phyloP scores from a whole-genome alignment of 2,329 filamentous ascomycete species.

The Fusarium pseudocircinatum region DNA sequence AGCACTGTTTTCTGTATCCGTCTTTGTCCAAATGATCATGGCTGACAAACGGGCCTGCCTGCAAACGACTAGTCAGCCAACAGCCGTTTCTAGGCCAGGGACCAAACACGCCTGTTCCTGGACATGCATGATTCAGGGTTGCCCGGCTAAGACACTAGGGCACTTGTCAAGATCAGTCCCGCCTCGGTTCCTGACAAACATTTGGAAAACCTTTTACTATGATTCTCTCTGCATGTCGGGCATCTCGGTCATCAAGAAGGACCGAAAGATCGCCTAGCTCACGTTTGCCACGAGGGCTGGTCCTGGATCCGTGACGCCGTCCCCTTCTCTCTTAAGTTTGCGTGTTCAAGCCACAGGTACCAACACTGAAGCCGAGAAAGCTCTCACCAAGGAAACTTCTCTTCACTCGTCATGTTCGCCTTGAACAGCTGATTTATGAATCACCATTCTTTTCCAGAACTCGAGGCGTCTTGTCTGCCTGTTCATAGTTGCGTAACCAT shows the following conservation, averaged over 20 bases:
- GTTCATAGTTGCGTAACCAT: not conserved
- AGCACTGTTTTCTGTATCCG: not conserved
- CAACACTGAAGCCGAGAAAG: not conserved
- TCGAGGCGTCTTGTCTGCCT: not conserved
- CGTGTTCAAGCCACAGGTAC: not conserved
- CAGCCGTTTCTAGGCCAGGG: not conserved
- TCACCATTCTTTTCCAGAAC: too few relatives aligned
- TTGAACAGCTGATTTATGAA: not conserved
- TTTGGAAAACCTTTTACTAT: not conserved
- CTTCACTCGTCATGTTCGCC: not conserved
- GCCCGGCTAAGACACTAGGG: not conserved
- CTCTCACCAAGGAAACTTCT: not conserved
- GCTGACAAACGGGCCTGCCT: not conserved
- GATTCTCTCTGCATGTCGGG: not conserved
- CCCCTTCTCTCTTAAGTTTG: not conserved
- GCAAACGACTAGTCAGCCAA: not conserved
- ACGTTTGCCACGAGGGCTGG: slow-evolving; percentile 8
- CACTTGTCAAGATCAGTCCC: not conserved
- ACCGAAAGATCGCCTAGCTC: not conserved
- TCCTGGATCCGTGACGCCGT: not conserved
- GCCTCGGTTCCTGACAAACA: not conserved
- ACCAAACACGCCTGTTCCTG: not conserved
- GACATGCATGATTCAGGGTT: slow-evolving; percentile 4
- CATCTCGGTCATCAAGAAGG: not conserved
- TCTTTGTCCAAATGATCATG: not conserved